phyloP scores from a whole-genome alignment of 805 yeast species.

The Saturnispora dispora region DNA sequence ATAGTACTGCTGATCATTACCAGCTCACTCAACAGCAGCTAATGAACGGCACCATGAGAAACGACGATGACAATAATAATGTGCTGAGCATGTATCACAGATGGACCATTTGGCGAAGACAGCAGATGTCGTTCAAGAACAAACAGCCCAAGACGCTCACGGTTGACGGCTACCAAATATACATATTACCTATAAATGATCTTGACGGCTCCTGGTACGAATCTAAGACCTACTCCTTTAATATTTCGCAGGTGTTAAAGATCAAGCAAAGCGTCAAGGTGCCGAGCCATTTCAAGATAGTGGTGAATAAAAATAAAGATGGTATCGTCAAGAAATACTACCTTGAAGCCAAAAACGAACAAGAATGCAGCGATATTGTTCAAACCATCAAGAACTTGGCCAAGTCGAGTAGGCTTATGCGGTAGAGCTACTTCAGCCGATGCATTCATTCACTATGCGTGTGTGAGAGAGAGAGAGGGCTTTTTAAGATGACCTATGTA shows the following conservation, averaged over 20 bases:
- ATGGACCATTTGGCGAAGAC: conserved; percentile 83
- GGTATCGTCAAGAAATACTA: conserved; percentile 76
- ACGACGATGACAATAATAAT: not conserved
- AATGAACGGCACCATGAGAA: conserved; percentile 7
- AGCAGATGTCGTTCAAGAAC: conserved; percentile 72
- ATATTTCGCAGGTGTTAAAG: conserved; percentile 64
- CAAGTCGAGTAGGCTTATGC: not conserved
- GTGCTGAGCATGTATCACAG: conserved; percentile 54
- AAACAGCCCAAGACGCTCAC: conserved; percentile 78
- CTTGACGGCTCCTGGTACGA: conserved; percentile 52
- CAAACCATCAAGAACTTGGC: conserved; percentile 53
- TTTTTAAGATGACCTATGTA: not conserved
- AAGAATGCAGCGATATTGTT: conserved; percentile 67
- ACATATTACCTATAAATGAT: conserved; percentile 79
- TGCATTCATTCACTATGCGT: not conserved
- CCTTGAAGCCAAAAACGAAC: conserved; percentile 59
- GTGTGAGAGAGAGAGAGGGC: not conserved
- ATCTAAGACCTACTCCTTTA: conserved; percentile 78
- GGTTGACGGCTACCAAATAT: conserved; percentile 90
- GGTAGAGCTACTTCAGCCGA: not conserved
- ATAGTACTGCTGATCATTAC: conserved; percentile 17
- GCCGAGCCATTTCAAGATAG: conserved; percentile 73
- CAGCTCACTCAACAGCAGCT: conserved; percentile 13
- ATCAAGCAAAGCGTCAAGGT: conserved; percentile 71
- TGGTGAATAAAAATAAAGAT: conserved; percentile 47